Base-by-base conservation (phyloP, 805 yeast species). In the Scheffersomyces stipitis region DNA sequence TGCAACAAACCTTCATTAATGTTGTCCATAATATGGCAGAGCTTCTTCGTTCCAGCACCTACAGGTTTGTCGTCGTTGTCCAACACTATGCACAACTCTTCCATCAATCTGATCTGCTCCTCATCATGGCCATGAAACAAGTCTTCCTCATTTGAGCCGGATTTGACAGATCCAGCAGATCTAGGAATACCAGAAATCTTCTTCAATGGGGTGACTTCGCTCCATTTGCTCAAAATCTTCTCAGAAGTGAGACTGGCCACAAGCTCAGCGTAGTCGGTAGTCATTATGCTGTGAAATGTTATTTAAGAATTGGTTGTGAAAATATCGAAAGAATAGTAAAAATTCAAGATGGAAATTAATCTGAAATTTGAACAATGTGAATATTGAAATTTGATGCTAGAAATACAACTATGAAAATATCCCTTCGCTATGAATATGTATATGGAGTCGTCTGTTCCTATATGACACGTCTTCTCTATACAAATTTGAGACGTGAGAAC, bases 81-180 rank as follows among this genome's bases (percentile, higher is more conserved):
- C 45, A 90, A 69, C 2, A 91, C 96, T 42, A 93, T 89, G 64
- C 99, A 93, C 45, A 90, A 81, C 63, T 93, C 99, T 50, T 90
- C 95, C 99, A 93, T 93, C 43, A 93, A 72, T 55, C 80, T 78
- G 61, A 93, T 88, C 64, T 93, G 99, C 60, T 91, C 98, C 56
- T 82, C 84, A 61, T 93, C 96, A 49, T 90, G 93, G 5, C 96
- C 97, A 4, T 69, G 71, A 46, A 90, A 86, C n/a, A 86, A 65
- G 7, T 61, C 71, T 13, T 66, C 68, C 9, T 45, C 46, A n/a
- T 51, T 36, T 46, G 45, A 41, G 51, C 58, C 28, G 47, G 55
- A 14, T 48, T 65, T 48, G 9, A n/a, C 13, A 54, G 72, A 28
- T 61, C 66, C 52, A 56, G 69, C 45, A 3, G 75, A 59, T 5